Conservation (phyloP, 768 basidiomycete species). For the Phaeotremella fagi region DNA sequence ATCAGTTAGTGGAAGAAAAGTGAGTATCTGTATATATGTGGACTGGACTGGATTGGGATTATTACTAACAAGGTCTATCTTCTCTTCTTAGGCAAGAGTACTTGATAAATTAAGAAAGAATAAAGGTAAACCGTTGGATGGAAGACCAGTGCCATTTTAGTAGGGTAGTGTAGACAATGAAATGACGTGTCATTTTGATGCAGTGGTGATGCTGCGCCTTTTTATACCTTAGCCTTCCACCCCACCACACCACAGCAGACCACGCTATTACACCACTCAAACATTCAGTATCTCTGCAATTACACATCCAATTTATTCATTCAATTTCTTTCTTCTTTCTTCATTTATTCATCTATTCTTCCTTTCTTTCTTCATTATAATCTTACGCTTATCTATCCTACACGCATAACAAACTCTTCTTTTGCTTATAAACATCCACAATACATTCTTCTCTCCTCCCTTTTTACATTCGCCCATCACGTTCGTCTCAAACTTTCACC, state of each 20-base stretch:
- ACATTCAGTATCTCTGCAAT: no score
- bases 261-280: no score
- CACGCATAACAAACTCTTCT: no score
- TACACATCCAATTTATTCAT: no score
- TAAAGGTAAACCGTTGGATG: slow-evolving; percentile 54
- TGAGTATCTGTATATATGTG: slow-evolving; percentile 9
- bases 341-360: no score
- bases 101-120: slow-evolving; percentile 88
- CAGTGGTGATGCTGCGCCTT: no score
- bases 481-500: slow-evolving; percentile 1
- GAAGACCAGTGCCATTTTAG: slow-evolving; percentile 42
- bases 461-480: background rate
- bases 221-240: no score
- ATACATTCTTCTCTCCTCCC: background rate
- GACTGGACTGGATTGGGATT: background rate
- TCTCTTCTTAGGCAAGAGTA: slow-evolving; percentile 58
- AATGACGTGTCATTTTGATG: background rate
- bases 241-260: no score
- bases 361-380: no score
- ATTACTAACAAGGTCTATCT: no score
- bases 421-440: background rate
- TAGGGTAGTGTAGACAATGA: background rate
- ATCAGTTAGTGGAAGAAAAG: slow-evolving; percentile 84
- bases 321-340: no score
- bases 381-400: no score